These are phyloP conservation scores for Aspergillus diversus DNA, from an alignment of 495 filamentous ascomycete genomes.

Conservation along the genomic window DNA sequence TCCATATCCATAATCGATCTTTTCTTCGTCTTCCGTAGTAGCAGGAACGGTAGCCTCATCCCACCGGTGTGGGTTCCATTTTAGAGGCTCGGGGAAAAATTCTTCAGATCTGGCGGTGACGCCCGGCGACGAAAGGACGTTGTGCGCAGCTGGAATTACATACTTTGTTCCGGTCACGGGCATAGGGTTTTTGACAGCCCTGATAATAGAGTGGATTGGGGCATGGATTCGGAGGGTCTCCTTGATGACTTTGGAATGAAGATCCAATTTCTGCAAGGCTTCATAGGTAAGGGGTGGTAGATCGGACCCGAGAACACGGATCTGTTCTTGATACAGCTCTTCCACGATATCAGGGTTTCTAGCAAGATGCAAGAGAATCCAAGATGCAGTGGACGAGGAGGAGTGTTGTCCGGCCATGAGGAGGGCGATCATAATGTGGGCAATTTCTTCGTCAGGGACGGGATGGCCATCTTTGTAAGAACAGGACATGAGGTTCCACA, in stretches of 20 bases:
- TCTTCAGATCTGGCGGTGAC: slow-evolving; percentile 47
- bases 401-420: slow-evolving; percentile 91
- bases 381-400: slow-evolving; percentile 77
- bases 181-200: slow-evolving; percentile 64
- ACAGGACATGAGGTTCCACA: slow-evolving; percentile 77
- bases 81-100: slow-evolving; percentile 49
- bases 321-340: slow-evolving; percentile 76
- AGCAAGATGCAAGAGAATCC: slow-evolving; percentile 81
- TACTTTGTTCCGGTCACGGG: slow-evolving; percentile 49
- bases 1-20: slow-evolving; percentile 54
- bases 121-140: slow-evolving; percentile 53
- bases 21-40: slow-evolving; percentile 46
- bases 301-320: slow-evolving; percentile 58
- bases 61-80: slow-evolving; percentile 60
- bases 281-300: slow-evolving; percentile 68
- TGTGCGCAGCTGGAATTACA: slow-evolving; percentile 52
- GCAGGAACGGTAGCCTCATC: slow-evolving; percentile 35
- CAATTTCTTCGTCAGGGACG: slow-evolving; percentile 78
- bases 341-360: slow-evolving; percentile 72
- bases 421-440: slow-evolving; percentile 91
- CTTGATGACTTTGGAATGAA: slow-evolving; percentile 73
- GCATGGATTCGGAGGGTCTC: slow-evolving; percentile 80
- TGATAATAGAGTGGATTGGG: slow-evolving; percentile 67
- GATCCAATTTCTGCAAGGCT: slow-evolving; percentile 67
- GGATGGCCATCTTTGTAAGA: slow-evolving; percentile 72